Base-by-base conservation (phyloP, 116 monocot genomes). In the Zostera marina region DNA sequence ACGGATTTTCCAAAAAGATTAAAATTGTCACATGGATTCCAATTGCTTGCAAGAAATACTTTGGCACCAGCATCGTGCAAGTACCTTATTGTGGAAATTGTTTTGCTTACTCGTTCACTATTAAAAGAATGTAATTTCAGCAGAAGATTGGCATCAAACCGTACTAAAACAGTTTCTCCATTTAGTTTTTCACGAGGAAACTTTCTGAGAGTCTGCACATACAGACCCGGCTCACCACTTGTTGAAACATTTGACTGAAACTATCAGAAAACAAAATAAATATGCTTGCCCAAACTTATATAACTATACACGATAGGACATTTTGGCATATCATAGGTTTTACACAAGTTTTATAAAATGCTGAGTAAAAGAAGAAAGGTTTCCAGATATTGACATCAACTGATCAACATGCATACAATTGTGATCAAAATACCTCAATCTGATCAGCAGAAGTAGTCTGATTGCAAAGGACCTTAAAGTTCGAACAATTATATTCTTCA, bases 41-140 rank as follows among this genome's bases (percentile, higher is more conserved):
- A 94, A 54, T 58, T 73, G 62, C 83, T 73, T 25, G 79, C 64
- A 41, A 94, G 45, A 58, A 88, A 41, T 49, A 94, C 58, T 66
- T 79, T 81, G 14, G 88, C 80, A 15, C 84, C 81, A 66, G 77
- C 81, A 63, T 60, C 61, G 52, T 79, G 41, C 56, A 94, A 66
- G 61, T 94, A 83, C 66, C 66, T 88, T 41, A 94, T 77, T 21
- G 93, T 94, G 41, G 58, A 79, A 52, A 88, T 42, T 16, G 93
- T 63, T 58, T 48, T 74, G 15, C 64, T 54, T 41, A 61, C 42
- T 40, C 57, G 74, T 25, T 62, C 13, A 62, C 25, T 58, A 42
- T 48, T 42, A 44, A 42, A 63, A 62, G 44, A 42, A 20, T 42
- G 54, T 56, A 54, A 23, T 41, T 71, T 59, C 20, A 73, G 56